Evolutionary conservation across 345 rosid genomes (phyloP), one percentile per base, ranked within the genome.

Genomic region (Bruguiera parviflora): DNA sequence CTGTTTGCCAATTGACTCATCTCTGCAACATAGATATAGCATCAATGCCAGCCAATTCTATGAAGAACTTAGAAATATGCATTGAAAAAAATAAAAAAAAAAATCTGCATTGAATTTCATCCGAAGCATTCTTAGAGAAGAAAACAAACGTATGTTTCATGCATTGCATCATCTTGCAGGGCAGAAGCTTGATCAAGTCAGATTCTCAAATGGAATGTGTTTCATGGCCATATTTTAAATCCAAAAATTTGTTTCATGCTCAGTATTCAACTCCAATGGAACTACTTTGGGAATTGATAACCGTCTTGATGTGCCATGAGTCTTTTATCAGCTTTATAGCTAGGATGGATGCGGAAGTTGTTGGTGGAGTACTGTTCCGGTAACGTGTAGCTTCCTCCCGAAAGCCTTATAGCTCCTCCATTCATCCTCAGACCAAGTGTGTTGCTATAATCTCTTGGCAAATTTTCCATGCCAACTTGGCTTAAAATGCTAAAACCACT

Each of bases 351-450:
- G 31, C 55, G 80, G 63, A 66, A 69, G 75, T 77, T 76, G 81
- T 70, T 71, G 65, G 78, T 69, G 67, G 69, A 52, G 57, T 70
- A 70, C 29, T 75, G 74, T 59, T 75, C 84, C 51, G 84, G 59
- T n/a, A 75, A 63, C 53, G 67, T 29, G 55, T 78, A 59, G 76
- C 65, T 68, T 65, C 66, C 81, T 27, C 78, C 75, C 15, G 74
- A 53, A 74, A 64, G 58, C 67, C 75, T 73, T 18, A 56, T 24
- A 22, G 77, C 76, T 78, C 80, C 91, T 27, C 33, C 21, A 63
- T 46, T 59, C 22, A 46, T 6, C 43, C 52, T 63, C 64, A 43
- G 18, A 37, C 73, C 78, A 29, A 62, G 31, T 19, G 75, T 21
- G 60, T 62, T 62, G 68, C 35, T 51, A 28, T 28, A 75, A 52